Base-by-base conservation (phyloP, 2,329 filamentous ascomycete genomes). In the Neonectria hederae region DNA sequence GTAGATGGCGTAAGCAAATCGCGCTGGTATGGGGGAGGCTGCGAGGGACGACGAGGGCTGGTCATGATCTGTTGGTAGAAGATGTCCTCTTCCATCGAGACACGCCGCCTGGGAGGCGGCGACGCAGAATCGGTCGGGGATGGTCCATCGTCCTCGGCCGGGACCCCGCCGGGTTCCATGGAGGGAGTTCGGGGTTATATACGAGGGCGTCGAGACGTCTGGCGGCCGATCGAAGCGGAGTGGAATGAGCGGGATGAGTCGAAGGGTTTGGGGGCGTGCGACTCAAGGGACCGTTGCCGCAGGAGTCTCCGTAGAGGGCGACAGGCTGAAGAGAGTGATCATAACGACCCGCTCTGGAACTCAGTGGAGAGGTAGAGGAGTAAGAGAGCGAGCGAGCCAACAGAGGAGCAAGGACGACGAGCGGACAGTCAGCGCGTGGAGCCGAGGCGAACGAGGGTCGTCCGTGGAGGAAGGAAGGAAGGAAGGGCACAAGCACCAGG, bases 71-170 rank as follows among this genome's bases (percentile, higher is more conserved):
- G 79, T 59, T 84, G 83, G 71, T 86, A 86, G 71, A 83, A 81
- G 71, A 83, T 77, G 71, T 86, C 84, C 77, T 86, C 83, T 75
- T 86, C 84, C 78, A 86, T 84, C 54, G 84, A 86, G 71, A 84
- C 80, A 71, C 81, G 80, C 76, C 80, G 80, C 74, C 81, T 78
- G 63, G 77, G 74, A 66, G 76, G 78, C 78, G 79, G 76, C 72
- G 75, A 74, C 73, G 77, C 58, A 71, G 74, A 54, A 65, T 65
- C 61, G 63, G 68, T 70, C 66, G 72, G 67, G 66, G 74, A 72
- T 69, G 70, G 74, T 77, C 74, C 77, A 77, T 79, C 70, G 65
- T 76, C 73, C 69, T 72, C 72, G 68, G 67, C 71, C 67, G 69
- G 64, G 57, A 67, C 69, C 65, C 71, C 69, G 63, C 68, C 71